A percentile compares a stretch with the other conserved stretches of the same genome.
phyloP scores from a whole-genome alignment of 164 flowering plant genomes.

The Echeveria elegans region DNA sequence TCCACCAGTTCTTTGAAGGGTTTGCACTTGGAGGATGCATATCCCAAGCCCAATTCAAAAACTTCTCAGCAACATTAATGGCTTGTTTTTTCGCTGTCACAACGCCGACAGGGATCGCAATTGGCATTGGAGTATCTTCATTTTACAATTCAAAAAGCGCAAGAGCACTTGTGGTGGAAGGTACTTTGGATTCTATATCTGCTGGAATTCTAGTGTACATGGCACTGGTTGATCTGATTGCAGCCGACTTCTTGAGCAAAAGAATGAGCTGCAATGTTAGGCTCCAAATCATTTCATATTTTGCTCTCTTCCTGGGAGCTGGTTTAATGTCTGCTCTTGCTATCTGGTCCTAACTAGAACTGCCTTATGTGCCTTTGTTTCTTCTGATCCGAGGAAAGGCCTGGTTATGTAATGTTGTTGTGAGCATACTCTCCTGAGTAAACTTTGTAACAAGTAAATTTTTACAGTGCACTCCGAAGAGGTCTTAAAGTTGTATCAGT shows the following conservation, averaged over 20 bases:
- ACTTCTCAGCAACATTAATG: constrained; percentile 14
- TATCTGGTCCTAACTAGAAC: constrained; percentile 22
- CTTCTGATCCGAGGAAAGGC: constrained; percentile 10
- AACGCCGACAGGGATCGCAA: constrained; percentile 26
- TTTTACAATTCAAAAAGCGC: constrained; percentile 15
- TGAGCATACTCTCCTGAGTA: no score
- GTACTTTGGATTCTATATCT: constrained; percentile 21
- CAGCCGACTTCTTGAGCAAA: constrained; percentile 27
- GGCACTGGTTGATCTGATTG: constrained; percentile 33
- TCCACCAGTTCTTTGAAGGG: constrained; percentile 97
- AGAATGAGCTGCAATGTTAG: constrained; percentile 17
- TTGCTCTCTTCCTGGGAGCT: constrained; percentile 25
- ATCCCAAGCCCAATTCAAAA: constrained; percentile 26
- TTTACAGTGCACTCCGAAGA: no score
- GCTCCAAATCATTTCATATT: constrained; percentile 17
- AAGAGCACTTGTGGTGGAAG: constrained; percentile 20
- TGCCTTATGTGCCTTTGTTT: constrained; percentile 11
- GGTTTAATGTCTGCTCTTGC: constrained; percentile 26
- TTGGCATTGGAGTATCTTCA: constrained; percentile 24
- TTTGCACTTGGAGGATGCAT: constrained; percentile 61
- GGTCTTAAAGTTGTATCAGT: no score
- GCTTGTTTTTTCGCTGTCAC: constrained; percentile 27
- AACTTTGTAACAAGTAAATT: no score
- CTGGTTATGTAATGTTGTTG: not conserved
- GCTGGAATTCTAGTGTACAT: constrained; percentile 34